Percentiles rank a stretch among this genome's conserved stretches.
These are phyloP conservation scores for Ciborinia camelliae DNA, from an alignment of 2,329 filamentous ascomycete species.

Conservation along the genomic window DNA sequence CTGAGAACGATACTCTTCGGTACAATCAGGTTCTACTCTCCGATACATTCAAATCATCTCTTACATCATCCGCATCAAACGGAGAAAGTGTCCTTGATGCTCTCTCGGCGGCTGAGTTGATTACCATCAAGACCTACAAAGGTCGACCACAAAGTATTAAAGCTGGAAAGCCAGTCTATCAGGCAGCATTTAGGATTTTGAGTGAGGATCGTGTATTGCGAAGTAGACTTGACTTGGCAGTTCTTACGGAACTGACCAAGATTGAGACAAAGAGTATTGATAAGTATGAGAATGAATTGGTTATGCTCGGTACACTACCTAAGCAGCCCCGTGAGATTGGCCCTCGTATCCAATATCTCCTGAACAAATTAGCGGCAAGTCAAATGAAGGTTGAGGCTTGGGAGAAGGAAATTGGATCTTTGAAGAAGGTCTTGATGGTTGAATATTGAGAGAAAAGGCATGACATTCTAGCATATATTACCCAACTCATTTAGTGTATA, in stretches of 20 bases:
- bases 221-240: constrained; percentile 68
- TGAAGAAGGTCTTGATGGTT: constrained; percentile 68
- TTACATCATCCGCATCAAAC: constrained; percentile 47
- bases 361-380: constrained; percentile 68
- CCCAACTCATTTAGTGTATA: constrained; percentile 23
- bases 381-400: constrained; percentile 72
- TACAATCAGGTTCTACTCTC: constrained; percentile 85
- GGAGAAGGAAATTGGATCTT: constrained; percentile 64
- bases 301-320: constrained; percentile 64
- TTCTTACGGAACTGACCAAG: constrained; percentile 66
- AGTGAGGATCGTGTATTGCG: constrained; percentile 68
- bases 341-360: constrained; percentile 66
- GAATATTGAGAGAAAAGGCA: constrained; percentile 39
- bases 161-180: constrained; percentile 82
- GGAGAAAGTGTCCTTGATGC: constrained; percentile 75
- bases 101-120: constrained; percentile 81
- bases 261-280: constrained; percentile 71
- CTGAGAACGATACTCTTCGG: constrained; percentile 62
- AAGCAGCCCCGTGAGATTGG: constrained; percentile 66
- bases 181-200: constrained; percentile 73
- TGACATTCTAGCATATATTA: constrained; percentile 20
- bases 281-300: constrained; percentile 75
- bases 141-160: constrained; percentile 76
- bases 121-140: constrained; percentile 67
- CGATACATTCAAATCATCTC: constrained; percentile 65